Base-by-base conservation (phyloP, 129 eudicot genomes). In the Silybum marianum region DNA sequence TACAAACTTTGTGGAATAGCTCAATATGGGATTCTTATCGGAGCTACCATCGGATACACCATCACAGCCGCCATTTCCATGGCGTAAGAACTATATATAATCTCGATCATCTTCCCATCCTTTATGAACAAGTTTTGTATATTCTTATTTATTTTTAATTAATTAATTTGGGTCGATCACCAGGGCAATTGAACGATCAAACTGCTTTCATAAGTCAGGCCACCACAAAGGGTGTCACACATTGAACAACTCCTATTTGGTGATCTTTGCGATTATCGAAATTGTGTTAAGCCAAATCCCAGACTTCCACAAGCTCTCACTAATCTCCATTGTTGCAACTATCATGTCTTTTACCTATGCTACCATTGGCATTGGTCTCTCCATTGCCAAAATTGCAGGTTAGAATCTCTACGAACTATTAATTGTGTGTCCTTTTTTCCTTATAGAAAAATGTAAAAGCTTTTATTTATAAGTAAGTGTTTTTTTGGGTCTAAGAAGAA, bases 11-110 rank as follows among this genome's bases (percentile, higher is more conserved):
- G 90, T 66, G 93, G 85, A 6, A 32, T 88, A 26, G 91, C 86
- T 75, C 97, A 87, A 73, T 89, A 91, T 68, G 70, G 81, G 48
- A 86, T 69, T 24, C 84, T 91, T 26, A 62, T 82, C 8, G 97
- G 97, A 34, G 73, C 70, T 7, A 77, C 83, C 40, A 75, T 91
- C 66, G 97, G 97, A 80, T 90, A 87, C 74, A 80, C 91, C 23
- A 87, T 90, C 78, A 85, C 93, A 10, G 76, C 93, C 42, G 76
- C 91, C 12, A 87, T 78, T 9, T 87, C 91, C 89, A 82, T 90
- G 88, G 87, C 75, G 93, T 87, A 80, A 81, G 90, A 6, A 80
- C 12, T 40, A 25, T 23, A 66, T 48, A 25, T 24, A 11, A 38
- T 38, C 9, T 38, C 42, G 6, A 32, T 32, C 46, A 18, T 58